Percentiles rank a stretch among this genome's conserved stretches.
These are phyloP conservation scores for Malus orientalis DNA, from an alignment of 306 rosid species.

Conservation along the genomic window DNA sequence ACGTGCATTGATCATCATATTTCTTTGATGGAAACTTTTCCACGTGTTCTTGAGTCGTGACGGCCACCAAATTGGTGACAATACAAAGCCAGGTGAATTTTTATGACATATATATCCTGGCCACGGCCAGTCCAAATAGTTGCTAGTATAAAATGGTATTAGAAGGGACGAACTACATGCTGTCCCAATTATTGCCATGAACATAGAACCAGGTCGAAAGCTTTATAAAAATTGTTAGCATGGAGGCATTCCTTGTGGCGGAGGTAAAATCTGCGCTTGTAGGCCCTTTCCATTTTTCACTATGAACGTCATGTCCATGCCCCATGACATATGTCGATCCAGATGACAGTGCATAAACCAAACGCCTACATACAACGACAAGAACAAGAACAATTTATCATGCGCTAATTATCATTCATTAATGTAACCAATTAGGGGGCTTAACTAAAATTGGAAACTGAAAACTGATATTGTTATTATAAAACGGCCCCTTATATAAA, in stretches of 20 bases:
- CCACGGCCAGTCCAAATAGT: background rate
- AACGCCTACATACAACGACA: background rate
- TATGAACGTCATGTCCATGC: constrained; percentile 14
- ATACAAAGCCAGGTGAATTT: background rate
- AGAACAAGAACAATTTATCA: background rate
- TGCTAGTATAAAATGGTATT: background rate
- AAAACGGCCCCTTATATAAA: too few species aligned
- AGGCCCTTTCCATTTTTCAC: constrained; percentile 17
- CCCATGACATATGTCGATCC: constrained; percentile 19
- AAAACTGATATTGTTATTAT: too few species aligned
- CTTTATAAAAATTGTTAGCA: background rate
- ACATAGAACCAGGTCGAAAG: background rate
- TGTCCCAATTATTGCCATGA: background rate
- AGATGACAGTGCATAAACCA: constrained; percentile 30
- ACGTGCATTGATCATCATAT: too few species aligned
- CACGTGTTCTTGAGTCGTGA: too few species aligned
- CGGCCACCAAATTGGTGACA: background rate
- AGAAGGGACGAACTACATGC: background rate
- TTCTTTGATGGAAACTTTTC: too few species aligned
- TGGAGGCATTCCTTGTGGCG: constrained; percentile 30
- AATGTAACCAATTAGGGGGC: too few species aligned
- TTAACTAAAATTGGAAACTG: too few species aligned
- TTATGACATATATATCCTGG: background rate
- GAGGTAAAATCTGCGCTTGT: constrained; percentile 2
- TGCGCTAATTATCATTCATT: too few species aligned